A percentile compares a stretch with the other conserved stretches of the same genome.
phyloP scores from a whole-genome alignment of 371 early-diverging fungal species.

The Rhizomucor pusillus region DNA sequence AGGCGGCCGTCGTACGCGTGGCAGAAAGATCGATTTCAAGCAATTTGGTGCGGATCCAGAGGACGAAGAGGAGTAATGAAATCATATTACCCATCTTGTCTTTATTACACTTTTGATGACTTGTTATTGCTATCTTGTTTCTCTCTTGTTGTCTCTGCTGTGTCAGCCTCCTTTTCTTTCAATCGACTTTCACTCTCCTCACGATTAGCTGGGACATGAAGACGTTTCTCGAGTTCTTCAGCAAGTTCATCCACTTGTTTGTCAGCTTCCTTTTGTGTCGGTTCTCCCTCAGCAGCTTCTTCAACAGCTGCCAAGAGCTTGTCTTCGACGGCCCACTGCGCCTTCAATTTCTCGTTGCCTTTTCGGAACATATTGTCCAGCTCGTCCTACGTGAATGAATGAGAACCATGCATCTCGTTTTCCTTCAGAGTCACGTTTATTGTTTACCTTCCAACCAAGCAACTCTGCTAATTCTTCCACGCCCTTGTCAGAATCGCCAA shows the following conservation, averaged over 20 bases:
- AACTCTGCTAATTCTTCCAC: constrained; percentile 47
- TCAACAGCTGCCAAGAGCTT: constrained; percentile 5
- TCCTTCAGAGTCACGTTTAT: constrained; percentile 10
- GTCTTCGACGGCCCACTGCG: constrained; percentile 44
- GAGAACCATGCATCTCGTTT: constrained; percentile 5
- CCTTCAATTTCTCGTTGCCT: constrained; percentile 42
- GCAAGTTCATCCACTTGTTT: constrained; percentile 27
- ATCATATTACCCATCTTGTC: too few relatives aligned
- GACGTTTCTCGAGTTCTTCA: constrained; percentile 31
- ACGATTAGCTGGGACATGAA: constrained; percentile 15
- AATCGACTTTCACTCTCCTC: constrained; percentile 5
- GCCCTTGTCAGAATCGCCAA: constrained; percentile 85
- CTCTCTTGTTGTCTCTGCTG: not conserved
- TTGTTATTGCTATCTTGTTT: not conserved
- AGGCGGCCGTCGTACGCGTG: constrained; percentile 67
- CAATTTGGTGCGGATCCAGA: constrained; percentile 66
- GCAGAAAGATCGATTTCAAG: constrained; percentile 67
- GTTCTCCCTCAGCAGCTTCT: constrained; percentile 20
- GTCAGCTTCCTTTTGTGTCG: constrained; percentile 18
- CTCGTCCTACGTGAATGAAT: constrained; percentile 22
- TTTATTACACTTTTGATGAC: not conserved
- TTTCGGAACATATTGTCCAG: constrained; percentile 30
- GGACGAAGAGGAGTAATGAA: constrained; percentile 23
- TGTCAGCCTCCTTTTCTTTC: constrained; percentile 1
- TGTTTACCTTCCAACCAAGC: constrained; percentile 43